Conservation (phyloP, 352 stramenopile species). For the Globisporangium radiosum region DNA sequence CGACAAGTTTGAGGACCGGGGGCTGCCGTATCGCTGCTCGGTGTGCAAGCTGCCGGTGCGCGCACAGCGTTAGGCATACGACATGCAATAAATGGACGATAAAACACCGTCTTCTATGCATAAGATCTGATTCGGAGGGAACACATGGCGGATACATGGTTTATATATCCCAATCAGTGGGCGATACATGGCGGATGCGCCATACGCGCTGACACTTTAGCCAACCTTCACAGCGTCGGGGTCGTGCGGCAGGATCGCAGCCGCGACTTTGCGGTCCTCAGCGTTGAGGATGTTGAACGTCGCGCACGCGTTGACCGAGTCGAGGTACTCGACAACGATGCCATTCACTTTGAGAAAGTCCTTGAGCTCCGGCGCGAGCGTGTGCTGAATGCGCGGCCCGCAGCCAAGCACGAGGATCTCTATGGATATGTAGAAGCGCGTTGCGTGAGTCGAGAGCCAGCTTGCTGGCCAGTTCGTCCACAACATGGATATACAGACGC, state of each 20-base stretch:
- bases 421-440: constrained; percentile 1
- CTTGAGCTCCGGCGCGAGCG: constrained; percentile 52
- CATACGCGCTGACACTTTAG: background rate
- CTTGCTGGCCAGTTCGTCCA: too few relatives aligned
- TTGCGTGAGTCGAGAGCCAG: too few relatives aligned
- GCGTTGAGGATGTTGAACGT: constrained; percentile 92
- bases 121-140: too few relatives aligned
- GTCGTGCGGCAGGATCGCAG: constrained; percentile 70
- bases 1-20: constrained; percentile 58
- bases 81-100: background rate
- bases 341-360: constrained; percentile 76
- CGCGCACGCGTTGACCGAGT: constrained; percentile 79
- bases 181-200: too few relatives aligned
- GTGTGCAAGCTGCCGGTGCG: constrained; percentile 40
- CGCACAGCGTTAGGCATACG: background rate
- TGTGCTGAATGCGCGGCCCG: constrained; percentile 49
- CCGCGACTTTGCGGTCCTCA: constrained; percentile 78
- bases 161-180: too few relatives aligned
- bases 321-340: constrained; percentile 82
- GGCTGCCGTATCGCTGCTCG: constrained; percentile 50
- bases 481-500: background rate
- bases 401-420: constrained; percentile 83
- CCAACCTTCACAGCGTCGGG: constrained; percentile 20
- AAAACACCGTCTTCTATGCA: too few relatives aligned
- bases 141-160: too few relatives aligned